These are phyloP conservation scores for Saturnispora gosingensis DNA, from an alignment of 805 yeast genomes.

Conservation along the genomic window DNA sequence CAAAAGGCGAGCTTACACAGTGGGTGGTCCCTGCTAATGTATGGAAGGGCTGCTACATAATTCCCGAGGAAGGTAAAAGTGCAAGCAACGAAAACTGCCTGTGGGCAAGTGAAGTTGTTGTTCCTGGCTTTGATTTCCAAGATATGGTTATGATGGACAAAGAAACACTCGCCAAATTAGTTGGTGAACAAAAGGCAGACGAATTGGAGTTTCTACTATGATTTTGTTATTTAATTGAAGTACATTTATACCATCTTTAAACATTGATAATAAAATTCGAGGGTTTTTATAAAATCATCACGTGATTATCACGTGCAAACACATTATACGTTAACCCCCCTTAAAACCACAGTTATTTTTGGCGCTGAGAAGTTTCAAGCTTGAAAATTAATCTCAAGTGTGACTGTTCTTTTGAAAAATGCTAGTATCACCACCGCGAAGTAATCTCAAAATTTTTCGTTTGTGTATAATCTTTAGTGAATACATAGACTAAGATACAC, in stretches of 20 bases:
- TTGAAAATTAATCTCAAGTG: neutral
- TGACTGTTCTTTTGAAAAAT: neutral
- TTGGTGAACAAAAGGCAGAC: conserved; percentile 32
- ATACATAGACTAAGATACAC: conserved; percentile 6
- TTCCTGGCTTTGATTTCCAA: conserved; percentile 51
- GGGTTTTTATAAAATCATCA: neutral
- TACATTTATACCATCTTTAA: neutral
- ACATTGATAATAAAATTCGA: too few species aligned
- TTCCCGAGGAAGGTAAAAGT: conserved; percentile 25
- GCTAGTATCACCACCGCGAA: neutral
- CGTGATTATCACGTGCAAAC: conserved; percentile 2
- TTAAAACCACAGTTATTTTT: neutral
- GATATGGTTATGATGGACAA: conserved; percentile 40
- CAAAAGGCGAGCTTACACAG: conserved; percentile 41
- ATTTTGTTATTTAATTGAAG: neutral
- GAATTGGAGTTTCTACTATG: conserved; percentile 2
- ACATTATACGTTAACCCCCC: neutral
- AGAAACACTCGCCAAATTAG: conserved; percentile 26
- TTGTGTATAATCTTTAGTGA: neutral
- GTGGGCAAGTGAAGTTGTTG: conserved; percentile 48
- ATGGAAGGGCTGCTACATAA: conserved; percentile 45
- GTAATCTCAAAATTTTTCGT: conserved; percentile 3
- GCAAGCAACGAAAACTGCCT: conserved; percentile 33
- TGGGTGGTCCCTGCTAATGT: conserved; percentile 60
- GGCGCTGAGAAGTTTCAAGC: neutral